phyloP scores from a whole-genome alignment of 164 flowering plant genomes.

The Echeveria elegans region DNA sequence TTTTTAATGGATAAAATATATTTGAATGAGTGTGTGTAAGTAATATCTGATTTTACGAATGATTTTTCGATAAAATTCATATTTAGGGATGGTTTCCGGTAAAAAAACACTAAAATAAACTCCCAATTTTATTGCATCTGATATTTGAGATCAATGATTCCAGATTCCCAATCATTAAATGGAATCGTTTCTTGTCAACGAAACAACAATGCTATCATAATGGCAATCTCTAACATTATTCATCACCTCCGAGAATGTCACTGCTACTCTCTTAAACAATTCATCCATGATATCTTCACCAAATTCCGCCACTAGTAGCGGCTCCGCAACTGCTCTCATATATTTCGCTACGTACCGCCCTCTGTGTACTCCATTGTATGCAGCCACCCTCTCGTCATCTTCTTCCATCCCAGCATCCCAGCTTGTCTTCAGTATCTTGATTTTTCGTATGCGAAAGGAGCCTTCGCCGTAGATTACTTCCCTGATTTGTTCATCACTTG shows the following conservation, averaged over 20 bases:
- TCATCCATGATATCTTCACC: background rate
- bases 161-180: background rate
- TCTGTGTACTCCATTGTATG: background rate
- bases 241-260: background rate
- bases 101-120: too few relatives aligned
- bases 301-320: slow-evolving; percentile 2
- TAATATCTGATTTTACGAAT: too few relatives aligned
- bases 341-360: slow-evolving; percentile 2
- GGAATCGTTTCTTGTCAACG: background rate
- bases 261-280: background rate
- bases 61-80: too few relatives aligned
- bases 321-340: background rate
- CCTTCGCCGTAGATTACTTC: slow-evolving; percentile 10
- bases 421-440: background rate
- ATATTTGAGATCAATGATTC: too few relatives aligned
- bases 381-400: background rate
- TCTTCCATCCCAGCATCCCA: background rate
- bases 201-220: background rate
- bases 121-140: too few relatives aligned
- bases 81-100: too few relatives aligned
- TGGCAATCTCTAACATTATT: background rate
- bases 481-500: background rate
- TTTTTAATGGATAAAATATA: too few relatives aligned
- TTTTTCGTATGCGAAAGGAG: slow-evolving; percentile 4
- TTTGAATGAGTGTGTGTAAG: too few relatives aligned